Conservation (phyloP, 225 moss, liverwort and hornwort genomes). For the Bryum argenteum region DNA sequence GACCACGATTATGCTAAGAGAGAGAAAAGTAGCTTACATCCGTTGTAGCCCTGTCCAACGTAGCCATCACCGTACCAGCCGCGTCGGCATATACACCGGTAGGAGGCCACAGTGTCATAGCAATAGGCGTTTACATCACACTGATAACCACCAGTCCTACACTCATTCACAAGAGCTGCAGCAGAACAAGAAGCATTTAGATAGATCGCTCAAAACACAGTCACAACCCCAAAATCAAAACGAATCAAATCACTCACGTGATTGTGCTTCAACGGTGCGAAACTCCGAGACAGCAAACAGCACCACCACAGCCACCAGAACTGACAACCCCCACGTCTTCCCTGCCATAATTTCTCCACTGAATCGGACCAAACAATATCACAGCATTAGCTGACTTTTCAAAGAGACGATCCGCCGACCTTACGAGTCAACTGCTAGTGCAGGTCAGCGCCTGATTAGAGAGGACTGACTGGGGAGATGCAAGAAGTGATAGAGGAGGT, state of each 20-base stretch:
- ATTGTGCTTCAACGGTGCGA: slow-evolving; percentile 8
- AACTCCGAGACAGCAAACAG: slow-evolving; percentile 1
- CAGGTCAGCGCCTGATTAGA: no score
- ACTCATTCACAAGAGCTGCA: slow-evolving; percentile 22
- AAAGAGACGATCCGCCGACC: no score
- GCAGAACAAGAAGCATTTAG: no score
- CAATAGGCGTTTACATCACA: slow-evolving; percentile 21
- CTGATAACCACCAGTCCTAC: not conserved
- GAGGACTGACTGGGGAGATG: no score
- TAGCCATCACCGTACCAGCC: slow-evolving; percentile 25
- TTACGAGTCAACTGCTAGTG: no score
- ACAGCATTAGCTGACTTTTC: no score
- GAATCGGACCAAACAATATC: no score
- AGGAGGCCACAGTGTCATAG: not conserved
- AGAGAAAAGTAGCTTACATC: slow-evolving; percentile 13
- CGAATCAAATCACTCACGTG: slow-evolving; percentile 9
- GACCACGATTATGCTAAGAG: no score
- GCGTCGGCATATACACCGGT: not conserved
- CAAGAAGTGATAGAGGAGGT: no score
- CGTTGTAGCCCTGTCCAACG: not conserved
- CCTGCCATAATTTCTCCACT: not conserved
- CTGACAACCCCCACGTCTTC: not conserved
- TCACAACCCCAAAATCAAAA: no score
- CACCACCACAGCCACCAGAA: not conserved
- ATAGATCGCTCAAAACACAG: no score